Base-by-base conservation (phyloP, 768 basidiomycete species). In the Crucibulum laeve region DNA sequence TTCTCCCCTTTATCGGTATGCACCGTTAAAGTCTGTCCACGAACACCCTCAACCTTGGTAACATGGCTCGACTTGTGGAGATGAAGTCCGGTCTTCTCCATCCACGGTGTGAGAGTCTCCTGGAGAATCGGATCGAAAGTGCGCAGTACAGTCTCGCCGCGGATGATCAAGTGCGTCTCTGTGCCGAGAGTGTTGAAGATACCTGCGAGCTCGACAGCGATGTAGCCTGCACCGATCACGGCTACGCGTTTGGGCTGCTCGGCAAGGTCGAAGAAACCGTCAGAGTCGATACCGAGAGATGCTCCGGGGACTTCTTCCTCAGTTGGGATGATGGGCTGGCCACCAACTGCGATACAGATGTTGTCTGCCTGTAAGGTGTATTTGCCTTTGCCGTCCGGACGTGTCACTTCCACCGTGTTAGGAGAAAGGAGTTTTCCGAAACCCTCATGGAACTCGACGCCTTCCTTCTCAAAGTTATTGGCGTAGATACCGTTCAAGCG, bases 161-260 rank as follows among this genome's bases (percentile, higher is more conserved):
- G 85, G 53, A 97, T 97, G 61, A 97, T 62, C 52, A 98, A 64
- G 60, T 97, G 93, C 5, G 92, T 93, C 65, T 98, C 91, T 25
- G 84, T 77, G 17, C 94, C 92, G 44, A 96, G 80, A 5, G 89
- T 75, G 64, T 97, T 81, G 67, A 99, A 80, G 43, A 99, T 80
- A 15, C 96, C 96, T 4, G 95, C 91, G 36, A 99, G 81, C 65
- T 99, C 96, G 48, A 97, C 90, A 14, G 93, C 93, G 53, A 99
- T 98, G 63, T 99, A 99, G 1, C 96, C 96, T 11, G 96, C 96
- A 36, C 96, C 96, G 33, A 97, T 84, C 43, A 98, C 85, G 3
- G 85, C 94, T 23, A 96, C 93, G 45, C 92, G 80, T 65, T 86
- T 90, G 6, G 96, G 96, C 62, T 95, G 92, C 40, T 86, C 77